phyloP scores from a whole-genome alignment of 495 filamentous ascomycete genomes.

The Podospora sp. region DNA sequence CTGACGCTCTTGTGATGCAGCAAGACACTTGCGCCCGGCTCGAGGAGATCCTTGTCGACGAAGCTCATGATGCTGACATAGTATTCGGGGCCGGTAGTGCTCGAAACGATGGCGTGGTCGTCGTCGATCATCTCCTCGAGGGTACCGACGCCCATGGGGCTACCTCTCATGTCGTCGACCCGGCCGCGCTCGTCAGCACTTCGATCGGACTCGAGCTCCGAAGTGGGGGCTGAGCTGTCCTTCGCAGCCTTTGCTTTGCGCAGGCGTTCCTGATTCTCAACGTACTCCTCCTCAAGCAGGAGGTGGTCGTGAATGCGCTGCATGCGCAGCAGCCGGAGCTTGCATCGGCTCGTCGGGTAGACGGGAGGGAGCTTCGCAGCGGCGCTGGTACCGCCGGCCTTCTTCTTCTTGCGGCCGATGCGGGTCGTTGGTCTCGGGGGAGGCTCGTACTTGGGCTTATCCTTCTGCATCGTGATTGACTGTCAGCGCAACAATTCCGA shows the following conservation, averaged over 20 bases:
- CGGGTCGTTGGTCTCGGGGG: constrained; percentile 95
- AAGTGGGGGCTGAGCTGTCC: constrained; percentile 60
- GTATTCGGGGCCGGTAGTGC: constrained; percentile 96
- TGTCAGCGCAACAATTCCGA: constrained; percentile 18
- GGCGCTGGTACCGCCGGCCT: constrained; percentile 85
- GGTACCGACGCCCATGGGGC: constrained; percentile 97
- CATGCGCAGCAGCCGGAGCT: constrained; percentile 95
- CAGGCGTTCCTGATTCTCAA: constrained; percentile 95
- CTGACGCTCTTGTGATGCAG: constrained; percentile 98
- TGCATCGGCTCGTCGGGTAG: constrained; percentile 94
- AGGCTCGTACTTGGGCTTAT: constrained; percentile 99
- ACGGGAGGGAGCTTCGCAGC: constrained; percentile 92
- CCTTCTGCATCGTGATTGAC: constrained; percentile 66
- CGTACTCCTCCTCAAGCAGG: constrained; percentile 95
- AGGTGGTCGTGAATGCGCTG: constrained; percentile 98
- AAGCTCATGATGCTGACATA: constrained; percentile 99
- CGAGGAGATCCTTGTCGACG: constrained; percentile 97
- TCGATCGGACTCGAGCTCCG: constrained; percentile 66
- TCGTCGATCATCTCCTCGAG: constrained; percentile 99
- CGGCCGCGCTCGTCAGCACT: constrained; percentile 94
- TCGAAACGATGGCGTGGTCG: constrained; percentile 98
- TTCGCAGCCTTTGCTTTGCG: constrained; percentile 86
- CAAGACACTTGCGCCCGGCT: constrained; percentile 93
- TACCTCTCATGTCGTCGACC: constrained; percentile 98
- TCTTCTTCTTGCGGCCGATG: constrained; percentile 98